Percentiles rank a stretch among this genome's conserved stretches.
These are phyloP conservation scores for Testicularia cyperi DNA, from an alignment of 1,284 basidiomycete species.

Conservation along the genomic window DNA sequence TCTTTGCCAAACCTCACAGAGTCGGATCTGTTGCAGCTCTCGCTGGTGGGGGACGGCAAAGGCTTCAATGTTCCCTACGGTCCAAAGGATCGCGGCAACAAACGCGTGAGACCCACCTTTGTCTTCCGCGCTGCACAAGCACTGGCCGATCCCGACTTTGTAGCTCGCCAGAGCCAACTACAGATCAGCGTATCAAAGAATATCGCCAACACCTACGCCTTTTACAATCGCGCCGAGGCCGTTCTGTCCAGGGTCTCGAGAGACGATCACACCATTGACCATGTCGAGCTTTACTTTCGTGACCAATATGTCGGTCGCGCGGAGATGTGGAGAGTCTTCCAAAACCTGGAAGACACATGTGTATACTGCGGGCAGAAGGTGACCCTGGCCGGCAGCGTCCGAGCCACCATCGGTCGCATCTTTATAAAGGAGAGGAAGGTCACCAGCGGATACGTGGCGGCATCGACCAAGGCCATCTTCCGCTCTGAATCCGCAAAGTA, in stretches of 20 bases:
- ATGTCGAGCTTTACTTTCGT: constrained; percentile 59
- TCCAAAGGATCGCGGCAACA: constrained; percentile 20
- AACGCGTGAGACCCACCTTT: constrained; percentile 29
- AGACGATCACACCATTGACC: constrained; percentile 45
- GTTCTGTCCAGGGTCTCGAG: constrained; percentile 44
- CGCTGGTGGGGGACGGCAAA: constrained; percentile 13
- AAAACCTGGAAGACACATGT: constrained; percentile 53
- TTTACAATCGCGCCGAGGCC: constrained; percentile 51
- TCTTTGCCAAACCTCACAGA: constrained; percentile 46
- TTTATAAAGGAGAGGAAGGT: constrained; percentile 53
- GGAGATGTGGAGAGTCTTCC: constrained; percentile 59
- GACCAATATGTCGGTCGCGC: constrained; percentile 59
- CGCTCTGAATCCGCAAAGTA: constrained; percentile 80
- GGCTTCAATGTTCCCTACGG: constrained; percentile 22
- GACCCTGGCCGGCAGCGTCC: constrained; percentile 50
- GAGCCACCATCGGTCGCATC: constrained; percentile 55
- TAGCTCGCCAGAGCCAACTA: constrained; percentile 41
- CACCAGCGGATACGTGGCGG: constrained; percentile 77
- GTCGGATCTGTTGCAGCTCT: constrained; percentile 49
- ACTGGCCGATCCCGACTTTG: constrained; percentile 43
- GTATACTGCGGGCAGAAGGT: constrained; percentile 59
- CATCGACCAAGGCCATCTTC: constrained; percentile 83
- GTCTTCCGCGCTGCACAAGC: constrained; percentile 49
- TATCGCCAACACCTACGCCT: constrained; percentile 46
- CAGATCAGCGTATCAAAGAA: constrained; percentile 50